Evolutionary conservation across 2,329 filamentous ascomycete species (phyloP), one percentile per base, ranked within the genome.

Genomic region (Sarocladiaceae sp.): DNA sequence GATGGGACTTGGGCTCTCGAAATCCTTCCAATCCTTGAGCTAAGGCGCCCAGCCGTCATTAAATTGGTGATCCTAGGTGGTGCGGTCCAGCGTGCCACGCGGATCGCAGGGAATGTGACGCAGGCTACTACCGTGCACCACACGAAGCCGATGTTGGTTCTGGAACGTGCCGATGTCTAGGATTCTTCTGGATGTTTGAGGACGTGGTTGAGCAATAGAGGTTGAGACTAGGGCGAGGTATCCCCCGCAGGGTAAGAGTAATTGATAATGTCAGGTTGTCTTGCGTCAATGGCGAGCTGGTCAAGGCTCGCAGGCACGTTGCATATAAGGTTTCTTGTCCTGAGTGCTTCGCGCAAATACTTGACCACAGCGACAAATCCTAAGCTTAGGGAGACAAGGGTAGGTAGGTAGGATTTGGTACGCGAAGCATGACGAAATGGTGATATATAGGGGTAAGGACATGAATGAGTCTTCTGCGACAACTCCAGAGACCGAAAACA

Each of bases 1-100:
- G 8, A n/a, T n/a, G n/a, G n/a, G n/a, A n/a, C n/a, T n/a, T n/a
- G n/a, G n/a, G n/a, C n/a, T n/a, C n/a, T n/a, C n/a, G n/a, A 12
- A 40, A 23, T 31, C 17, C n/a, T 20, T 29, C 44, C 23, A 33
- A 48, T 15, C 40, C 40, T 46, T 13, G 22, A 28, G 25, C 25
- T 46, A 29, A 48, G 33, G 22, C 26, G 26, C n/a, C 5, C 26
- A 20, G 22, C 18, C 26, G 25, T 48, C 26, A 33, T 26, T 44
- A 33, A 48, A 20, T 33, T 31, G 44, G 26, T 31, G 28, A 5
- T 22, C 37, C 18, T 42, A 4, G 40, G 12, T 48, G 44, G 33
- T 48, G 44, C 31, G 28, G 33, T 48, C 44, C 33, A n/a, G 33
- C 4, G 44, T 48, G 44, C 44, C 44, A 48, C 44, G 44, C 44